Evolutionary conservation across 1,139 yeast genomes (phyloP).

Genomic region (Magnusiomyces magnusii): DNA sequence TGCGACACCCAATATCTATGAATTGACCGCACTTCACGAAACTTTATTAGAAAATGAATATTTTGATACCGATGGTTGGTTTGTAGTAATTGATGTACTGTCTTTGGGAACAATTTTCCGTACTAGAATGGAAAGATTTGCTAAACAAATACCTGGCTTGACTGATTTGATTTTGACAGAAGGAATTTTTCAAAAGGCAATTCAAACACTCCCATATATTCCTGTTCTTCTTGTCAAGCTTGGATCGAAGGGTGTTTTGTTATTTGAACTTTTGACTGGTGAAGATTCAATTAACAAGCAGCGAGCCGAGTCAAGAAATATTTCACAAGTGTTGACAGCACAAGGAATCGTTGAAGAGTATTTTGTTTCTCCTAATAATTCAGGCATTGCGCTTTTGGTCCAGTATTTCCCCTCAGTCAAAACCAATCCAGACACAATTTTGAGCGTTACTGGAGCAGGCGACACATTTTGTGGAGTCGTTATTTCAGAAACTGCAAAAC

Average conservation of each 20-base stretch:
- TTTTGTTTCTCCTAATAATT: slow-evolving; percentile 10
- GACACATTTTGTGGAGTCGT: slow-evolving; percentile 54
- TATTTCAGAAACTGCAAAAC: slow-evolving; percentile 33
- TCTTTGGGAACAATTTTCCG: slow-evolving; percentile 46
- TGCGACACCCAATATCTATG: slow-evolving; percentile 63
- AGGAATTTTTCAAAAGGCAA: slow-evolving; percentile 63
- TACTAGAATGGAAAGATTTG: slow-evolving; percentile 34
- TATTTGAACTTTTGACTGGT: slow-evolving; percentile 33
- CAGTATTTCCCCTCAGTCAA: slow-evolving; percentile 48
- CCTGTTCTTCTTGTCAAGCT: slow-evolving; percentile 62
- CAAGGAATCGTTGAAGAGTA: slow-evolving; percentile 15
- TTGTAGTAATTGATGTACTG: slow-evolving; percentile 58
- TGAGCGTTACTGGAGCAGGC: slow-evolving; percentile 65
- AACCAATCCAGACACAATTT: slow-evolving; percentile 28
- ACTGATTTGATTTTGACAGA: slow-evolving; percentile 25
- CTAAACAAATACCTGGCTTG: slow-evolving; percentile 28
- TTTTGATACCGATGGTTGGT: slow-evolving; percentile 67
- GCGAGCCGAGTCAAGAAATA: background rate
- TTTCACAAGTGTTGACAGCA: background rate
- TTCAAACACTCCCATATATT: slow-evolving; percentile 62
- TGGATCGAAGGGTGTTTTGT: slow-evolving; percentile 57
- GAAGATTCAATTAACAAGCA: background rate
- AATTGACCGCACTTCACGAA: slow-evolving; percentile 48
- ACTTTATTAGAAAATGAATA: slow-evolving; percentile 42
- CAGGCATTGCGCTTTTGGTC: slow-evolving; percentile 45